phyloP scores from a whole-genome alignment of 1,139 yeast genomes.

The Hanseniaspora uvarum region DNA sequence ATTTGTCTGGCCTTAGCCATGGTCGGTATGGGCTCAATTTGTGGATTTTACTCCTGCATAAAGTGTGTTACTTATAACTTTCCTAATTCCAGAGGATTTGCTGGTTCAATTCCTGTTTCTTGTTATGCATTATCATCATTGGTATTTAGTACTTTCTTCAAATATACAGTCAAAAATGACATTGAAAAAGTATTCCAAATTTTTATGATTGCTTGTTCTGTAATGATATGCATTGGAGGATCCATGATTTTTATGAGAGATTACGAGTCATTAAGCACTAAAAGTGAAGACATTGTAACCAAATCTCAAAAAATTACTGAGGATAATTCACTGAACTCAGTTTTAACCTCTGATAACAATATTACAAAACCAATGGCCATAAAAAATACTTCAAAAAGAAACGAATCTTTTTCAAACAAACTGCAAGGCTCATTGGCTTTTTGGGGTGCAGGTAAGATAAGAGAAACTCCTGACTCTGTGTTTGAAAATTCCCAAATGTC shows the following conservation, averaged over 20 bases:
- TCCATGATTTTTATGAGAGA: slow-evolving; percentile 19
- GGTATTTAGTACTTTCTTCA: slow-evolving; percentile 36
- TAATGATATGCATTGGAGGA: slow-evolving; percentile 29
- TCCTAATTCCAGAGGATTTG: slow-evolving; percentile 60
- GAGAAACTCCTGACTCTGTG: slow-evolving; percentile 18
- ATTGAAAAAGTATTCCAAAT: slow-evolving; percentile 35
- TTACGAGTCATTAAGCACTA: neutral
- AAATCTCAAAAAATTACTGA: neutral
- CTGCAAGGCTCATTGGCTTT: slow-evolving; percentile 24
- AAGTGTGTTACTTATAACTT: slow-evolving; percentile 63
- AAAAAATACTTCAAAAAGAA: slow-evolving; percentile 20
- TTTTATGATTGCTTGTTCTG: slow-evolving; percentile 28
- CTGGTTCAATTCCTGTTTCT: slow-evolving; percentile 54
- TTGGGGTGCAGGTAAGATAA: slow-evolving; percentile 26
- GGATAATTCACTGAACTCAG: neutral
- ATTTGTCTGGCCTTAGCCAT: slow-evolving; percentile 43
- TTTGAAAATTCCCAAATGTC: slow-evolving; percentile 4
- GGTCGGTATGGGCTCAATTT: slow-evolving; percentile 57
- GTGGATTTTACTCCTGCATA: slow-evolving; percentile 53
- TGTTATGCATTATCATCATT: slow-evolving; percentile 44
- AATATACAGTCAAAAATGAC: slow-evolving; percentile 37
- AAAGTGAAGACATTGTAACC: neutral
- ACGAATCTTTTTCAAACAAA: slow-evolving; percentile 24
- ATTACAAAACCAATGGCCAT: slow-evolving; percentile 16
- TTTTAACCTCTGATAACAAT: neutral